phyloP scores from a whole-genome alignment of 2,329 filamentous ascomycete genomes.

The Stagonosporopsis cucurbitacearum region DNA sequence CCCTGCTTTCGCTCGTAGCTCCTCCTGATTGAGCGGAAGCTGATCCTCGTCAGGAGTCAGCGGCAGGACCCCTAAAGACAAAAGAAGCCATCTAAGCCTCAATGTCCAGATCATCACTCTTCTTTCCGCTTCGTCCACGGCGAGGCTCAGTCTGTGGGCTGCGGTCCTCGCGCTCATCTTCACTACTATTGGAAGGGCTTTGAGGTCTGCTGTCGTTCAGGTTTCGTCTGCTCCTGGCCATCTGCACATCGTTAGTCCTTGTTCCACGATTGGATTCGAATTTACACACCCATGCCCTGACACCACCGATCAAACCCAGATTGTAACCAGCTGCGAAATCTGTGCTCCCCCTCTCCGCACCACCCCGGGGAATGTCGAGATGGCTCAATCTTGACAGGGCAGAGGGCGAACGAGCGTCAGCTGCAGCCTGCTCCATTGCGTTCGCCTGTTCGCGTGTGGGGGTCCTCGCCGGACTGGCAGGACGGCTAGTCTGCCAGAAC shows the following conservation, averaged over 20 bases:
- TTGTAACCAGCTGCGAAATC: slow-evolving; percentile 96
- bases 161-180: slow-evolving; percentile 41
- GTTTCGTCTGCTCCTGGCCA: slow-evolving; percentile 60
- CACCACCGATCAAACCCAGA: slow-evolving; percentile 87
- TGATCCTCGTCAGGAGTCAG: not conserved
- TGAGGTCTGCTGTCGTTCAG: slow-evolving; percentile 55
- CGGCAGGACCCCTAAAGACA: not conserved
- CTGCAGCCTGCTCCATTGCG: slow-evolving; percentile 23
- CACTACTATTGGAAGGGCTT: slow-evolving; percentile 48
- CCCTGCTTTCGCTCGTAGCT: not conserved
- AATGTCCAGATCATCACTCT: slow-evolving; percentile 35
- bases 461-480: slow-evolving; percentile 75
- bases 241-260: slow-evolving; percentile 44
- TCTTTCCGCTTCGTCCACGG: slow-evolving; percentile 46
- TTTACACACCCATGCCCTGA: slow-evolving; percentile 83
- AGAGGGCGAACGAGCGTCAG: slow-evolving; percentile 51
- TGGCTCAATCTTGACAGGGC: slow-evolving; percentile 61
- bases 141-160: slow-evolving; percentile 39
- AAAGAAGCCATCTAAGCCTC: slow-evolving; percentile 29
- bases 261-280: not conserved
- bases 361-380: slow-evolving; percentile 63
- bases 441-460: slow-evolving; percentile 47
- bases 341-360: slow-evolving; percentile 61
- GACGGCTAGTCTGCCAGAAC: slow-evolving; percentile 82
- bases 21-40: not conserved